These are phyloP conservation scores for Achaetomium macrosporum DNA, from an alignment of 2,329 filamentous ascomycete species.

Conservation along the genomic window DNA sequence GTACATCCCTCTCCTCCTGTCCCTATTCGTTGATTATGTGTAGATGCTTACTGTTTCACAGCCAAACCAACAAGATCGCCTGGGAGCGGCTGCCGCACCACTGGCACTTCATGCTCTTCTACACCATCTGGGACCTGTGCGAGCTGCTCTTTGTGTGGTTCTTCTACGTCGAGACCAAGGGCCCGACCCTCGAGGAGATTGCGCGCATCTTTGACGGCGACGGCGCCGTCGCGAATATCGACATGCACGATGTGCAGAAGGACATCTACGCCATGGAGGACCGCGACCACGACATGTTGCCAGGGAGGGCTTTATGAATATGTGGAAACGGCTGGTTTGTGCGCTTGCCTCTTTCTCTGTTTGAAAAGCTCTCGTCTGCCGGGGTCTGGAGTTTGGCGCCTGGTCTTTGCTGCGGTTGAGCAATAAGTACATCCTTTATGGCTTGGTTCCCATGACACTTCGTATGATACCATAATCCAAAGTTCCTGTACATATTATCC, in stretches of 20 bases:
- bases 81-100: conserved; percentile 54
- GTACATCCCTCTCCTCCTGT: conserved; percentile 26
- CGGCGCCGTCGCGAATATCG: conserved; percentile 49
- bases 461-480: neutral
- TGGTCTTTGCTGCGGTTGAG: neutral
- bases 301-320: conserved; percentile 9
- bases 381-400: conserved; percentile 7
- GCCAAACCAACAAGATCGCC: conserved; percentile 58
- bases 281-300: conserved; percentile 12
- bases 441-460: conserved; percentile 1
- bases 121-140: conserved; percentile 56
- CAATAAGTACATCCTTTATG: neutral
- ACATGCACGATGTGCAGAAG: conserved; percentile 51
- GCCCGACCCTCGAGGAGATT: conserved; percentile 64
- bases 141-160: conserved; percentile 59
- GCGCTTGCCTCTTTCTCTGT: neutral
- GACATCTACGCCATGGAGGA: conserved; percentile 33
- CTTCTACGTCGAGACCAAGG: conserved; percentile 65
- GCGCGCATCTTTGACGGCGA: conserved; percentile 66
- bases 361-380: neutral
- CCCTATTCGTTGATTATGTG: no score
- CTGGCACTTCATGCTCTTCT: conserved; percentile 63
- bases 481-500: neutral
- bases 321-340: neutral
- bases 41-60: no score